phyloP scores from a whole-genome alignment of 2,329 filamentous ascomycete genomes.

The Geosmithia flava region DNA sequence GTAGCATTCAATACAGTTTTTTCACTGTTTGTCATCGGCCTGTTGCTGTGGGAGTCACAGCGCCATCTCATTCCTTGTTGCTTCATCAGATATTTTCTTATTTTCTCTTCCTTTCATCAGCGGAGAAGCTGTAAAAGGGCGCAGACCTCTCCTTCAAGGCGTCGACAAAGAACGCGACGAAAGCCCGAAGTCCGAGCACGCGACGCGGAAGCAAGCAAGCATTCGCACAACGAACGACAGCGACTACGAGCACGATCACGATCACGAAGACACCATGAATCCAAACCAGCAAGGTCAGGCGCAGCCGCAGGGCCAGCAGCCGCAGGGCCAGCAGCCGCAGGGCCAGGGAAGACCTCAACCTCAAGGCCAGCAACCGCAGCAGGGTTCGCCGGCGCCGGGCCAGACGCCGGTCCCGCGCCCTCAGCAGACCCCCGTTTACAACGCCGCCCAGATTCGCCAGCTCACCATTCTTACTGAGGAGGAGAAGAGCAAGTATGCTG shows the following conservation, averaged over 20 bases:
- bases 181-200: not conserved
- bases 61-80: no score
- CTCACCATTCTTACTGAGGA: conserved; percentile 37
- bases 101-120: no score
- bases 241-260: not conserved
- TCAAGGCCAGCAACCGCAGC: not conserved
- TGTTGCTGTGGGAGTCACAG: no score
- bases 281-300: conserved; percentile 1
- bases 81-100: no score
- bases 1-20: no score
- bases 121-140: no score
- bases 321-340: not conserved
- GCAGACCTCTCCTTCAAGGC: no score
- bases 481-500: conserved; percentile 47
- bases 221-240: not conserved
- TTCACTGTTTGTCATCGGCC: no score
- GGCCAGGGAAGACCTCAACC: not conserved
- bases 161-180: not conserved
- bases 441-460: conserved; percentile 37
- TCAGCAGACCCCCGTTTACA: conserved; percentile 28
- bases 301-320: not conserved
- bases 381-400: conserved; percentile 5
- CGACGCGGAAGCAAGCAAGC: not conserved
- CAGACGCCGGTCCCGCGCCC: conserved; percentile 9
- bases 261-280: not conserved